Conservation (phyloP, 2,329 filamentous ascomycete genomes). For the Ceratocystis papillata region DNA sequence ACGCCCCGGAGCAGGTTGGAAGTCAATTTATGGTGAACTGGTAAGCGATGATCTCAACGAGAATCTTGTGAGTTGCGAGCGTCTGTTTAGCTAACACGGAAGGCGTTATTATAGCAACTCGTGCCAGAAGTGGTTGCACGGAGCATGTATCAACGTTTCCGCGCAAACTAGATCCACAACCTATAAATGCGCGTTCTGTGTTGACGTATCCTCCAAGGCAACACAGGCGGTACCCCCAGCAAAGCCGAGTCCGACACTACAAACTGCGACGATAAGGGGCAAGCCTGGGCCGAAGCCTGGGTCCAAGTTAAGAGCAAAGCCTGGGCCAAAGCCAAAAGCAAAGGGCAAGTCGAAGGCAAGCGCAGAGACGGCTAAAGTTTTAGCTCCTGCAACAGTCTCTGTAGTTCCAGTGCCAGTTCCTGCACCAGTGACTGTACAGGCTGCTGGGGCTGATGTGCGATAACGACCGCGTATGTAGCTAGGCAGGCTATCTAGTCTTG, state of each 20-base stretch:
- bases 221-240: slow-evolving; percentile 37
- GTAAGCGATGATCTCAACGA: slow-evolving; percentile 34
- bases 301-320: not conserved
- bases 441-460: slow-evolving; percentile 24
- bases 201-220: slow-evolving; percentile 43
- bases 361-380: not conserved
- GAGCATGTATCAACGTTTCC: slow-evolving; percentile 51
- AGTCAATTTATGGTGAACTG: slow-evolving; percentile 53
- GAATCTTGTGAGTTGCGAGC: too few species aligned
- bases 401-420: not conserved
- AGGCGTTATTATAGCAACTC: slow-evolving; percentile 40
- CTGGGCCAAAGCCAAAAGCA: not conserved
- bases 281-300: slow-evolving; percentile 5
- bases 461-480: slow-evolving; percentile 21
- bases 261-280: not conserved
- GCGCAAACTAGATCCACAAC: slow-evolving; percentile 47
- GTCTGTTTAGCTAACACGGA: slow-evolving; percentile 14
- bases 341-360: not conserved
- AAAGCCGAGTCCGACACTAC: slow-evolving; percentile 28
- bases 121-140: slow-evolving; percentile 55
- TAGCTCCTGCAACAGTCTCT: too few species aligned
- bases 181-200: slow-evolving; percentile 55
- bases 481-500: not conserved
- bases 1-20: slow-evolving; percentile 32
- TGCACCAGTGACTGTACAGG: not conserved